phyloP scores from a whole-genome alignment of 2,329 filamentous ascomycete genomes.

The Lasiodiplodia hormozganensis region DNA sequence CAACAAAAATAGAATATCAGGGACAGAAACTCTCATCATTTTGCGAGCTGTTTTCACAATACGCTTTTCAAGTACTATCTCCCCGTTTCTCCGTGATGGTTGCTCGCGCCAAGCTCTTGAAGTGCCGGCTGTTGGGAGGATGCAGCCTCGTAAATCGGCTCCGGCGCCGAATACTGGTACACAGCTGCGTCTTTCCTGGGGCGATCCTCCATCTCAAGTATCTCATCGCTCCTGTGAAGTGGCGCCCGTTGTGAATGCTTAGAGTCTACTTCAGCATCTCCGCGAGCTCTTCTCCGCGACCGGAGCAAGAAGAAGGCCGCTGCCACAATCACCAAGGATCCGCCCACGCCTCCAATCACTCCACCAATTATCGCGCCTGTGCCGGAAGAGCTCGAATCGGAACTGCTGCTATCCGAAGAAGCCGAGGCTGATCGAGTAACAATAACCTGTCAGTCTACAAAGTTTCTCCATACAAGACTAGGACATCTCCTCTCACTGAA shows the following conservation, averaged over 20 bases:
- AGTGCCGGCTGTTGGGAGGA: not conserved
- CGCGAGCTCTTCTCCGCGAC: not conserved
- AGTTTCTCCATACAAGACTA: too few species aligned
- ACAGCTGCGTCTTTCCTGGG: not conserved
- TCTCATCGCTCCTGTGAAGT: not conserved
- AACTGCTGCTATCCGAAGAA: not conserved
- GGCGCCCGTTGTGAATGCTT: not conserved
- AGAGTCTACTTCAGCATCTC: not conserved
- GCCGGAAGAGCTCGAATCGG: not conserved
- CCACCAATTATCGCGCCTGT: not conserved
- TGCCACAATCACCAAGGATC: not conserved
- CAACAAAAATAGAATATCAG: not conserved
- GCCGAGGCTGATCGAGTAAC: not conserved
- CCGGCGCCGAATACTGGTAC: not conserved
- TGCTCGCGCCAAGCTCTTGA: not conserved
- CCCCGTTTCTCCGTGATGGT: not conserved
- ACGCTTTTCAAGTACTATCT: not conserved
- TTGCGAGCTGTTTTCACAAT: not conserved
- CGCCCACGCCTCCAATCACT: not conserved
- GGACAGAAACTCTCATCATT: too few species aligned
- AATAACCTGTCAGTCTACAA: not conserved
- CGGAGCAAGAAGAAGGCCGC: not conserved
- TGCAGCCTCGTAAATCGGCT: not conserved
- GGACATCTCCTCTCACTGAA: too few species aligned
- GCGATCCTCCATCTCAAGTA: not conserved